Base-by-base conservation (phyloP, 192 early-diverging fungal genomes). In the Coemansia sp. region DNA sequence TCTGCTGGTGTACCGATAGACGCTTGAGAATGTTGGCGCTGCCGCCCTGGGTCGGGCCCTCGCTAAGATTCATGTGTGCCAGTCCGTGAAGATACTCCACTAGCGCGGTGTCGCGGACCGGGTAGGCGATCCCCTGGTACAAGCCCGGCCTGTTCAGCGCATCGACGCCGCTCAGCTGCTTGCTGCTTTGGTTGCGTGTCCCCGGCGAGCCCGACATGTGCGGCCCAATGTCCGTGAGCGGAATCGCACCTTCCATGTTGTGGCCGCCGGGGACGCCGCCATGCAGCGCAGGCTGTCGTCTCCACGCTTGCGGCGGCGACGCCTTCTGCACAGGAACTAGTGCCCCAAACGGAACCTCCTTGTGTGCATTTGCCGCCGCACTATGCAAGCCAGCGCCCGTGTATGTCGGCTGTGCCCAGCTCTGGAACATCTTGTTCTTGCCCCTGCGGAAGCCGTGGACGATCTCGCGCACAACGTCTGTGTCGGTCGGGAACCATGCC, bases 391-490 rank as follows among this genome's bases (percentile, higher is more conserved):
- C 30, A n/a, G n/a, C n/a, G n/a, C 50, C 31, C 30, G 14, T 53
- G 50, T 53, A 53, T 2, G 50, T 33, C 23, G 50, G 50, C 29
- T 29, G 50, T 10, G 28, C 28, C 50, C 50, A 53, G 28, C 28
- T 31, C 30, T 53, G 50, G 50, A 53, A 53, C 27, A 31, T 53
- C 50, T 53, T 53, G 19, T 36, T 25, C 41, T 57, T 59, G 54
- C 41, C 27, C 27, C 57, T 56, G 60, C 70, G 70, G 70, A 79
- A 79, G 2, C 52, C 58, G 33, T 78, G 69, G 22, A 87, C 79
- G 59, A 87, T 82, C 79, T 95, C 94, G 44, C 91, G 92, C 50
- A 97, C 84, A 37, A 97, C 85, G 28, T 94, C 88, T 7, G 87
- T 86, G 71, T 97, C 92, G 41, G 83, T 91, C 1, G 95, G 95